Evolutionary conservation across 2,329 filamentous ascomycete species (phyloP), one percentile per base, ranked within the genome.

Genomic region (Laburnicola sp.): DNA sequence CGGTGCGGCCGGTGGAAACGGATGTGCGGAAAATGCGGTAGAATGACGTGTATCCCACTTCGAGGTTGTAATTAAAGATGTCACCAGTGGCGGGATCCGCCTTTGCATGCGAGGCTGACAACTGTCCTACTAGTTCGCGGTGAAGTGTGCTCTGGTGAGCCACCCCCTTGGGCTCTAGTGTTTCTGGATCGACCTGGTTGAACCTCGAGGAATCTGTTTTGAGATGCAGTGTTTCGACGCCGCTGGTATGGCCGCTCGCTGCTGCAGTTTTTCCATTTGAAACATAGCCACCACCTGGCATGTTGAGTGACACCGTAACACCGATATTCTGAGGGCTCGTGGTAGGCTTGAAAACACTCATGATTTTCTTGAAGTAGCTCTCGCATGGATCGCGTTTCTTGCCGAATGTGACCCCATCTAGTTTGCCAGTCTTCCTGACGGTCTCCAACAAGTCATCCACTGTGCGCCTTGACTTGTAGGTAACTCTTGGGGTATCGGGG

Each of bases 61-160:
- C 79, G n/a, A 92, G 80, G 64, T 95, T 95, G 74, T 83, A 93
- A 72, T 94, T 95, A 78, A 83, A 93, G 5, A 89, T 66, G 56
- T 94, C 89, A 5, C 90, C 89, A 0, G 86, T 91, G 0, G 74
- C 70, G 0, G 86, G 87, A 66, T 94, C 89, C 0, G 82, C 80
- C 48, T 86, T 84, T 0, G 86, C 83, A 67, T 95, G 91, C 0
- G 90, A 83, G 34, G 82, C 86, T 2, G 86, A 86, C 10, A 89
- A 66, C 0, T 80, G 82, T 0, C 90, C 90, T 9, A 76, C 82
- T 9, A 95, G 78, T 0, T 82, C 78, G 0, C 87, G 86, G 66
- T 95, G 86, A 10, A 95, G 76, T 2, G 64, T 66, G 1, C 65
- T 63, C 64, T 93, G 89, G 0, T 70, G 69, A 0, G 84, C 80